phyloP scores from a whole-genome alignment of 1,139 yeast species.

The Taiozyma sp. region DNA sequence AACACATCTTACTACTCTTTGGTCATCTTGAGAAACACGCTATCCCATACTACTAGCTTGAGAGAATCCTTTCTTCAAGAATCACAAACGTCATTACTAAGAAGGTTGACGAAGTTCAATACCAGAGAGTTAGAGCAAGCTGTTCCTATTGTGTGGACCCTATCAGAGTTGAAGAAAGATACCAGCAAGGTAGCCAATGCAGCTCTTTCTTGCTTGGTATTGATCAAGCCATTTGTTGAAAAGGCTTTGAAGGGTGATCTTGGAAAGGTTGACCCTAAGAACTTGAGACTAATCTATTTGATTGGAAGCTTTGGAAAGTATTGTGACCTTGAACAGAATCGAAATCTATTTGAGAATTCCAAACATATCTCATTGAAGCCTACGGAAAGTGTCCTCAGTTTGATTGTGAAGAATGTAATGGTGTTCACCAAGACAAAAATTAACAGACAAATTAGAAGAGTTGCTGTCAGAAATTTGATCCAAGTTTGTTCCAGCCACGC shows the following conservation, averaged over 20 bases:
- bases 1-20: conserved; percentile 43
- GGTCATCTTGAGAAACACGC: conserved; percentile 45
- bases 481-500: conserved; percentile 58
- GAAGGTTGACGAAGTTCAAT: conserved; percentile 53
- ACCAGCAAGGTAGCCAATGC: conserved; percentile 53
- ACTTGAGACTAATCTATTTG: conserved; percentile 55
- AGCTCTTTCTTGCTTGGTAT: conserved; percentile 50
- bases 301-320: conserved; percentile 68
- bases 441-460: conserved; percentile 34
- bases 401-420: conserved; percentile 52
- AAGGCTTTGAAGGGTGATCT: conserved; percentile 25
- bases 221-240: conserved; percentile 41
- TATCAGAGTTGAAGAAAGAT: conserved; percentile 43
- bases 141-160: conserved; percentile 59
- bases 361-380: conserved; percentile 40
- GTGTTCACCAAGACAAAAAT: conserved; percentile 40
- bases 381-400: conserved; percentile 51
- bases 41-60: conserved; percentile 40
- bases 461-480: conserved; percentile 55
- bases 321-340: conserved; percentile 50
- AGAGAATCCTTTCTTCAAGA: conserved; percentile 46
- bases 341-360: conserved; percentile 34
- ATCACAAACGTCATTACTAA: conserved; percentile 49
- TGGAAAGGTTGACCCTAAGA: conserved; percentile 36
- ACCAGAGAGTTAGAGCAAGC: conserved; percentile 62